Conservation (phyloP, 1,284 basidiomycete genomes). For the Grifola frondosa region DNA sequence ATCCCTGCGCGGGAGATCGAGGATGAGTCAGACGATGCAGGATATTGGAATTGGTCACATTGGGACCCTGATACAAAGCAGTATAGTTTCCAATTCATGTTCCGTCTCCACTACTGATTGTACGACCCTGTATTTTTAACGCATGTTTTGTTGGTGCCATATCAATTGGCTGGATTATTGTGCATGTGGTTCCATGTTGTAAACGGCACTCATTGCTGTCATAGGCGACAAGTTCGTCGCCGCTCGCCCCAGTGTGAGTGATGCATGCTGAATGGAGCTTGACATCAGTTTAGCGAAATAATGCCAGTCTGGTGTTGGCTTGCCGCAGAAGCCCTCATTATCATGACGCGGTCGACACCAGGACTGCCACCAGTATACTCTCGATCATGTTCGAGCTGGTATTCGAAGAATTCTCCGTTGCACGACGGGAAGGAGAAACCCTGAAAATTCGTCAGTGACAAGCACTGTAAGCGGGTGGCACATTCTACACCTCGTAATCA, state of each 20-base stretch:
- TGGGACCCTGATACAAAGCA: constrained; percentile 98
- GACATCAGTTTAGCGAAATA: not conserved
- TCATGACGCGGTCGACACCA: constrained; percentile 40
- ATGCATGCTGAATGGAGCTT: constrained; percentile 30
- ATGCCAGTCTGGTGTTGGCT: constrained; percentile 11
- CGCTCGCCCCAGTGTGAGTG: constrained; percentile 38
- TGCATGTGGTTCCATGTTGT: not conserved
- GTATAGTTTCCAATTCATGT: constrained; percentile 95
- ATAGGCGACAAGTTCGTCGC: constrained; percentile 37
- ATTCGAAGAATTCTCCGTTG: constrained; percentile 34
- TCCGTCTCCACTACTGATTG: constrained; percentile 62
- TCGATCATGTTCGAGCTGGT: constrained; percentile 31
- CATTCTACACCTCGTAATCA: constrained; percentile 27
- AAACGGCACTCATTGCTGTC: constrained; percentile 3
- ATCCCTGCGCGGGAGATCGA: constrained; percentile 98
- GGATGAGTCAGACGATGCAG: constrained; percentile 86
- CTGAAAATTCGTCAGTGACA: constrained; percentile 8
- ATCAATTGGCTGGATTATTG: not conserved
- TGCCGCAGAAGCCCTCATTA: constrained; percentile 36
- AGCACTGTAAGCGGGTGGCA: not conserved
- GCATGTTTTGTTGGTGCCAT: constrained; percentile 5
- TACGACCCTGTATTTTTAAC: constrained; percentile 10
- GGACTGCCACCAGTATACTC: constrained; percentile 37
- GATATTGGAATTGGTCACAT: constrained; percentile 94
- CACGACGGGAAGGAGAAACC: constrained; percentile 31